Percentiles rank a stretch among this genome's conserved stretches.
Conservation (phyloP, 1,284 basidiomycete genomes). For the Xerocomus nothofagi region DNA sequence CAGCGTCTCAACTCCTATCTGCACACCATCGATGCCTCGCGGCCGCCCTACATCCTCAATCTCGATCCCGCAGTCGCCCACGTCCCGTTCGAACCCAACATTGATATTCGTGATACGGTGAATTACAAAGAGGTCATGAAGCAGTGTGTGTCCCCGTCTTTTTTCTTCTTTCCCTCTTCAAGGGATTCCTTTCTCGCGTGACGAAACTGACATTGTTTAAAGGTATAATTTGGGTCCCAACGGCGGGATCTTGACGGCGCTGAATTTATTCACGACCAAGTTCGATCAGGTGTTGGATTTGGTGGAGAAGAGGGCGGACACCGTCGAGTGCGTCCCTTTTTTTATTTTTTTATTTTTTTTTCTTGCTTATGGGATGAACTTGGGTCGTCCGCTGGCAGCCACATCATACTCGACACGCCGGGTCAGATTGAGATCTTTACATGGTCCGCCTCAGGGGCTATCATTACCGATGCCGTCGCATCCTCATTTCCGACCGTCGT, state of each 20-base stretch:
- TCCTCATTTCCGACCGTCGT: slow-evolving; percentile 91
- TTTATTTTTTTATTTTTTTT: neutral
- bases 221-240: slow-evolving; percentile 99
- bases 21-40: slow-evolving; percentile 55
- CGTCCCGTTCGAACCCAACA: slow-evolving; percentile 92
- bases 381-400: slow-evolving; percentile 45
- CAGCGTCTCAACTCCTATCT: slow-evolving; percentile 90
- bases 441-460: slow-evolving; percentile 98
- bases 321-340: slow-evolving; percentile 73
- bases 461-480: slow-evolving; percentile 98
- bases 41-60: slow-evolving; percentile 93
- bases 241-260: slow-evolving; percentile 94
- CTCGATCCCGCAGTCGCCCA: slow-evolving; percentile 94
- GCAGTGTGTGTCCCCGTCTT: slow-evolving; percentile 68
- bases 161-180: no score
- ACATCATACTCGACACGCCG: slow-evolving; percentile 95
- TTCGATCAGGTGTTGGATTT: slow-evolving; percentile 96
- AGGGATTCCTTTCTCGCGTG: slow-evolving; percentile 15
- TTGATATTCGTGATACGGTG: slow-evolving; percentile 97
- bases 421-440: slow-evolving; percentile 99
- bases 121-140: slow-evolving; percentile 99
- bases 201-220: slow-evolving; percentile 12
- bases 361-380: neutral
- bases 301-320: slow-evolving; percentile 87
- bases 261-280: slow-evolving; percentile 99